phyloP scores from a whole-genome alignment of 495 filamentous ascomycete species.

The Xylaria telfairii region DNA sequence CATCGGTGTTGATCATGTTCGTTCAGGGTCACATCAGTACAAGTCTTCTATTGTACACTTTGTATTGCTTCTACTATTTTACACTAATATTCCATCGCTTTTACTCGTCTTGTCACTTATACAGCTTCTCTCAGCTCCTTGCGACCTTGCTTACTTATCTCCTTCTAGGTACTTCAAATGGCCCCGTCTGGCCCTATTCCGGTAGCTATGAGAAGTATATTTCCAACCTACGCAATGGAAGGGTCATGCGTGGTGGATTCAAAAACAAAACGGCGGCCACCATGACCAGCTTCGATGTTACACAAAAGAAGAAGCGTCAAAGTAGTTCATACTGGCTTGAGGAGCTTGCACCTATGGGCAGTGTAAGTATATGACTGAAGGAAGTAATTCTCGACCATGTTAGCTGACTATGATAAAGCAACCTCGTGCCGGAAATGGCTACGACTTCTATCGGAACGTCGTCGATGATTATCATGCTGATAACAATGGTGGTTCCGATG shows the following conservation, averaged over 20 bases:
- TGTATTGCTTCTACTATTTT: too few relatives aligned
- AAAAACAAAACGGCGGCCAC: not conserved
- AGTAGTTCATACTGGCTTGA: constrained; percentile 1
- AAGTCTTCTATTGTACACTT: too few relatives aligned
- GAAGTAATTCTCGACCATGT: not conserved
- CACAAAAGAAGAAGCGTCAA: not conserved
- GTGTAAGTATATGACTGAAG: constrained; percentile 1
- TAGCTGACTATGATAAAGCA: not conserved
- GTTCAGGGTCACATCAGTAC: too few relatives aligned
- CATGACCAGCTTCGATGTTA: not conserved
- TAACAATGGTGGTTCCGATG: too few relatives aligned
- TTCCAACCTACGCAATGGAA: not conserved
- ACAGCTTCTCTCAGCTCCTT: too few relatives aligned
- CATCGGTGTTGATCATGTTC: too few relatives aligned
- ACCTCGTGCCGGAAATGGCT: too few relatives aligned
- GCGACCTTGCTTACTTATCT: too few relatives aligned
- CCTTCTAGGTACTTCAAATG: not conserved
- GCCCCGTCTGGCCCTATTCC: not conserved
- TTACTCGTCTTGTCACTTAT: not conserved
- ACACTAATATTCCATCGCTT: not conserved
- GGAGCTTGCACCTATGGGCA: not conserved
- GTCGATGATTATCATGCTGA: too few relatives aligned
- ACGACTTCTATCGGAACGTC: too few relatives aligned
- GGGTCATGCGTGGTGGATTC: constrained; percentile 3
- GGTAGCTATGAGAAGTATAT: constrained; percentile 3